Evolutionary conservation across 140 eudicot species (phyloP), one percentile per base, ranked within the genome.

Genomic region (Eryngium alpinum): DNA sequence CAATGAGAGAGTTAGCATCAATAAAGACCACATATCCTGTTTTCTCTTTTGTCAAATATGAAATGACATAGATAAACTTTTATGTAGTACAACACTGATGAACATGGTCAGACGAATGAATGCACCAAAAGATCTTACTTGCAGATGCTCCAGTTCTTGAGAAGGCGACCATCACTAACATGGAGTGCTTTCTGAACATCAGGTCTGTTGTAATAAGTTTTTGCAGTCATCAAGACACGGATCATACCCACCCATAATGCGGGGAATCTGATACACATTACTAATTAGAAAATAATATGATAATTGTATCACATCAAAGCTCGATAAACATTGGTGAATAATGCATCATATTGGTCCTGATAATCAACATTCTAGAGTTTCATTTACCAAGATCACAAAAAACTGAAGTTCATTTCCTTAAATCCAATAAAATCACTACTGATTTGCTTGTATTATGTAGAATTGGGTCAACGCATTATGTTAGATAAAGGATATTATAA

Each of bases 111-210:
- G 79, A 77, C 34, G 63, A 84, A 67, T 27, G 1, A 67, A 21
- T 10, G 27, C 18, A 19, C 33, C 44, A 74, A 34, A 25, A 29
- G 56, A 43, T 15, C 83, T 83, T 94, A 94, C 98, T 94, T 94
- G 98, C 98, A 94, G 66, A 94, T 90, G 89, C 89, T 92, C 98
- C 98, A 94, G 78, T 90, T 89, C 87, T 82, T 92, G 70, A 86
- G 92, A 50, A 62, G 83, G 59, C 62, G 78, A 80, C 95, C 92
- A 76, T 88, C 88, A 83, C 89, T 85, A 80, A 89, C 98, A 85
- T 94, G 98, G 80, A 94, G 97, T 84, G 97, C 97, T 83, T 84
- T 92, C 79, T 94, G 98, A 81, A 94, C 97, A 75, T 89, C 97
- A 16, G 83, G 87, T 50, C 88, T 89, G 86, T 94, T 94, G 90